Evolutionary conservation across 2,329 filamentous ascomycete species (phyloP).

Genomic region (Fusarium metavorans): DNA sequence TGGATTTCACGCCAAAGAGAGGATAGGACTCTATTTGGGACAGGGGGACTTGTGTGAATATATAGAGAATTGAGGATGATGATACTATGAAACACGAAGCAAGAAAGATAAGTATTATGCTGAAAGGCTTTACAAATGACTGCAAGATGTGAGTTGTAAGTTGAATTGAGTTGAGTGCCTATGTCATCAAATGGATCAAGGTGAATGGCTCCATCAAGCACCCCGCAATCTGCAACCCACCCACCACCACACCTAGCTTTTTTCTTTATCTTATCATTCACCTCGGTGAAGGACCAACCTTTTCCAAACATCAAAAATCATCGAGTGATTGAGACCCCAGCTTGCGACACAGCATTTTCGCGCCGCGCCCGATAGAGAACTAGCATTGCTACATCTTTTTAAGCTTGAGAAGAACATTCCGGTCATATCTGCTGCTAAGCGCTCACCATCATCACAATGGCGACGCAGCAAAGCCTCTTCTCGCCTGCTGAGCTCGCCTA

Average conservation of each 20-base stretch:
- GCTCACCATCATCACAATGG: conserved; percentile 58
- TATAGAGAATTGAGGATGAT: background rate
- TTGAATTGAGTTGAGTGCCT: background rate
- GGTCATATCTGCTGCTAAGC: background rate
- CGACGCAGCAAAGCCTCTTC: conserved; percentile 79
- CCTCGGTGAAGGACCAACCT: conserved; percentile 46
- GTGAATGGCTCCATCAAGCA: conserved; percentile 2
- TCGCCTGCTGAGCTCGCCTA: conserved; percentile 97
- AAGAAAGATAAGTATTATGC: background rate
- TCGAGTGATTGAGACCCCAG: conserved; percentile 10
- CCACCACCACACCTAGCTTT: conserved; percentile 30
- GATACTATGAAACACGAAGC: background rate
- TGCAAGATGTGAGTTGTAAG: background rate
- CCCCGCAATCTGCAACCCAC: conserved; percentile 34
- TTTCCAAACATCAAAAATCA: conserved; percentile 37
- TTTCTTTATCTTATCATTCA: conserved; percentile 49
- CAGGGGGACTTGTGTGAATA: background rate
- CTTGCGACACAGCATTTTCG: conserved; percentile 22
- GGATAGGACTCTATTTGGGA: background rate
- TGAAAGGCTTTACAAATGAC: background rate
- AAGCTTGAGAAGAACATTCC: background rate
- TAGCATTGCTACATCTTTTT: background rate
- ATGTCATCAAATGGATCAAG: background rate
- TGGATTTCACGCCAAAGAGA: conserved; percentile 61
- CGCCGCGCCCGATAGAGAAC: background rate